Percentiles rank a stretch among this genome's conserved stretches.
Evolutionary conservation across 331 rosid genomes (phyloP).

Genomic region (Dryas integrifolia): DNA sequence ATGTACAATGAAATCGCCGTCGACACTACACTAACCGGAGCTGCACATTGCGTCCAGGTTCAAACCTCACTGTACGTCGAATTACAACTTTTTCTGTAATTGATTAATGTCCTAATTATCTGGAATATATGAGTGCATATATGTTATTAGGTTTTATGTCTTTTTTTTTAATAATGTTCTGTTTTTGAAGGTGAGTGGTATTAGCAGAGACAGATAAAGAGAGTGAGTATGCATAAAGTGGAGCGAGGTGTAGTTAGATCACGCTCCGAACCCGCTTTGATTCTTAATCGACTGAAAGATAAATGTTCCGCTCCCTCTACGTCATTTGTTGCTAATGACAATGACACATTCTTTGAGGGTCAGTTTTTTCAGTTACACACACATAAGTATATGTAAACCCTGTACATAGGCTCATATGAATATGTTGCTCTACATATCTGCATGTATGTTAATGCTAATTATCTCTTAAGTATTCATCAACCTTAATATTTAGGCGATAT

Average conservation of each 20-base stretch:
- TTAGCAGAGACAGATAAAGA: neutral
- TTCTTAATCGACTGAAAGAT: neutral
- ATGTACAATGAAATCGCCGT: neutral
- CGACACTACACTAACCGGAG: neutral
- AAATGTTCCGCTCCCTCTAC: constrained; percentile 16
- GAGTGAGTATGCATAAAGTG: constrained; percentile 12
- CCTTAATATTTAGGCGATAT: too few relatives aligned
- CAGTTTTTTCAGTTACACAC: neutral
- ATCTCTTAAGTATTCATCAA: too few relatives aligned
- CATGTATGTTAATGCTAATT: too few relatives aligned
- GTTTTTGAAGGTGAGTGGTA: neutral
- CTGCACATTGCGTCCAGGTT: neutral
- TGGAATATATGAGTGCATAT: too few relatives aligned
- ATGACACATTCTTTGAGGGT: constrained; percentile 10
- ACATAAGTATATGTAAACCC: too few relatives aligned
- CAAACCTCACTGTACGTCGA: neutral
- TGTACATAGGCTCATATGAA: too few relatives aligned
- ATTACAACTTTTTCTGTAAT: neutral
- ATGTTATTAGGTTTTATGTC: too few relatives aligned
- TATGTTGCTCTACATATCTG: too few relatives aligned
- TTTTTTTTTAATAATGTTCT: too few relatives aligned
- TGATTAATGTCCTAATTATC: too few relatives aligned
- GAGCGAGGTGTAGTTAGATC: constrained; percentile 17
- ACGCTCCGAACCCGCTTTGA: constrained; percentile 15
- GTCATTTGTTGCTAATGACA: constrained; percentile 2